These are phyloP conservation scores for Clitopilus hobsonii DNA, from an alignment of 768 basidiomycete species.

Conservation along the genomic window DNA sequence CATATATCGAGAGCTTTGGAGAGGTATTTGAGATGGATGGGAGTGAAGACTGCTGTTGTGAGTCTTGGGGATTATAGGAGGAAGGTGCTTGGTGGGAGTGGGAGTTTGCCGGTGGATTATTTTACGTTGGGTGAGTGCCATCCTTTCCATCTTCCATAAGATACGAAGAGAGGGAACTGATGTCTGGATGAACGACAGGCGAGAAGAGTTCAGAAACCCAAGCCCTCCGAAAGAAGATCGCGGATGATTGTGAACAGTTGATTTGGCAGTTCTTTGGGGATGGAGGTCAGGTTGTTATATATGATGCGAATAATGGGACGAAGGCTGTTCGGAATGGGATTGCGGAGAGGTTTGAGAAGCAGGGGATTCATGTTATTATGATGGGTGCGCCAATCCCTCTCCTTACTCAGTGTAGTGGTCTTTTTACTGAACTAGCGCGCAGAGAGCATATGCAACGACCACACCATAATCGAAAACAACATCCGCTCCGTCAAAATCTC, in stretches of 20 bases:
- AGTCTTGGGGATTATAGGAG: constrained; percentile 94
- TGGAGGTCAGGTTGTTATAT: constrained; percentile 95
- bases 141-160: neutral
- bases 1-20: constrained; percentile 95
- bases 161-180: neutral
- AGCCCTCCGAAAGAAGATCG: constrained; percentile 66
- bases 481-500: constrained; percentile 97
- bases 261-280: constrained; percentile 85
- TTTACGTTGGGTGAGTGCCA: constrained; percentile 66
- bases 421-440: constrained; percentile 1
- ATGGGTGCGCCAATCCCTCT: constrained; percentile 52
- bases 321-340: constrained; percentile 60
- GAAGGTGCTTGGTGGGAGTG: constrained; percentile 82
- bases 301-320: constrained; percentile 95
- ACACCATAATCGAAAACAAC: constrained; percentile 90
- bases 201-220: constrained; percentile 80
- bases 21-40: constrained; percentile 97
- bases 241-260: constrained; percentile 80
- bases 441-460: constrained; percentile 92
- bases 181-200: constrained; percentile 34
- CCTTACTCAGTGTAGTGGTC: neutral
- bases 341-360: constrained; percentile 81
- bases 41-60: constrained; percentile 92
- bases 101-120: constrained; percentile 88
- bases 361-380: constrained; percentile 89